Conservation (phyloP, 208 protist genomes). For the Trypanosoma platydactyli region DNA sequence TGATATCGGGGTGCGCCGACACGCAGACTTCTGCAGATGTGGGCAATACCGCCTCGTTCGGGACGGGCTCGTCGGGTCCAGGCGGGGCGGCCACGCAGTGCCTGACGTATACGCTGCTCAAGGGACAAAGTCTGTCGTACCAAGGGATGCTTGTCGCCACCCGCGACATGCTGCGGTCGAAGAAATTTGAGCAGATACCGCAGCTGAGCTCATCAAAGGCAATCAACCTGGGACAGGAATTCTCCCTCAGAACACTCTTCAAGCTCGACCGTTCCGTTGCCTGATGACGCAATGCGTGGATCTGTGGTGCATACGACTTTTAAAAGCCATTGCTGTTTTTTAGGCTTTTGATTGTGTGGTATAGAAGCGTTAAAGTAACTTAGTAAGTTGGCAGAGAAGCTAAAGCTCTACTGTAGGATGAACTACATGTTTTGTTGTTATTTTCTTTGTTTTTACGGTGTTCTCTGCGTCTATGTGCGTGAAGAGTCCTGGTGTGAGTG, state of each 20-base stretch:
- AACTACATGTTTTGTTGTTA: no score
- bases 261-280: conserved; percentile 21
- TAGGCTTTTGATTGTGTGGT: no score
- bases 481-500: no score
- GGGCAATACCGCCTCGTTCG: conserved; percentile 42
- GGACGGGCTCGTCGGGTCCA: conserved; percentile 47
- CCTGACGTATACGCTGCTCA: conserved; percentile 56
- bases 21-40: conserved; percentile 71
- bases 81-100: conserved; percentile 73
- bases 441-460: no score
- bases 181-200: conserved; percentile 67
- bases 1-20: conserved; percentile 71
- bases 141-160: conserved; percentile 44
- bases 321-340: no score
- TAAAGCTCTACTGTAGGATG: no score
- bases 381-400: no score
- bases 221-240: conserved; percentile 52
- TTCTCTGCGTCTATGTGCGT: no score
- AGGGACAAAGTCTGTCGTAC: conserved; percentile 40
- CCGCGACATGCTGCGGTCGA: conserved; percentile 54
- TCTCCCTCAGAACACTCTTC: conserved; percentile 46
- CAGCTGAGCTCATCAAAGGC: conserved; percentile 71
- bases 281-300: no score
- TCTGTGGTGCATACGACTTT: no score
- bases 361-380: no score